phyloP scores from a whole-genome alignment of 116 monocot genomes.

The Phalaenopsis hybrid region DNA sequence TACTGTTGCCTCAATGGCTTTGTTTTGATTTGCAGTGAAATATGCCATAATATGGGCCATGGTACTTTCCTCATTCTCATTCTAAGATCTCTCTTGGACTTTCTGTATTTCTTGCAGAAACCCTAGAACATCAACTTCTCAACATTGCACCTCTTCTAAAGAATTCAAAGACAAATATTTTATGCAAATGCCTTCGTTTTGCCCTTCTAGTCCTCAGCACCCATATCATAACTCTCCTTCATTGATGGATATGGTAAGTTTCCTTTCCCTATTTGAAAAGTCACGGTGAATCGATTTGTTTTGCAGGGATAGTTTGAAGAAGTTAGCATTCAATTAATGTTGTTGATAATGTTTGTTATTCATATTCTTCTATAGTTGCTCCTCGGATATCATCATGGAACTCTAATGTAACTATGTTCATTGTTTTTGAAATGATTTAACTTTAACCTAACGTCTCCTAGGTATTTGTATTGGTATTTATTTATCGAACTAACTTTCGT shows the following conservation, averaged over 20 bases:
- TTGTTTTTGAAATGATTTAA: not conserved
- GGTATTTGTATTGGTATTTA: not conserved
- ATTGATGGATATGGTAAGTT: not conserved
- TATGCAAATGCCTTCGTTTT: not conserved
- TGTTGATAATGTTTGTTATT: not conserved
- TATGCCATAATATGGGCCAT: too few relatives aligned
- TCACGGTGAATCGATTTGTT: too few relatives aligned
- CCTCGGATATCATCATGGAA: not conserved
- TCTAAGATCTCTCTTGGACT: not conserved
- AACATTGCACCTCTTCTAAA: not conserved
- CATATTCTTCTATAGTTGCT: not conserved
- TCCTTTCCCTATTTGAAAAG: too few relatives aligned
- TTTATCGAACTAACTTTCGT: not conserved
- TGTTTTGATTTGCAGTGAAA: too few relatives aligned
- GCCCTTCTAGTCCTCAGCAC: not conserved
- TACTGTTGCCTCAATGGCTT: not conserved
- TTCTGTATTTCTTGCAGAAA: not conserved
- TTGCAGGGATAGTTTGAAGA: too few relatives aligned
- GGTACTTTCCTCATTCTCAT: not conserved
- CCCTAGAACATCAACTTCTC: not conserved
- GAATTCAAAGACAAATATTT: not conserved
- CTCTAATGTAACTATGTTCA: not conserved
- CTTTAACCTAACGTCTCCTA: not conserved
- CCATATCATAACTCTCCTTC: not conserved
- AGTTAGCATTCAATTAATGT: not conserved